Base-by-base conservation (phyloP, 495 filamentous ascomycete species). In the Haplographium delicatum region DNA sequence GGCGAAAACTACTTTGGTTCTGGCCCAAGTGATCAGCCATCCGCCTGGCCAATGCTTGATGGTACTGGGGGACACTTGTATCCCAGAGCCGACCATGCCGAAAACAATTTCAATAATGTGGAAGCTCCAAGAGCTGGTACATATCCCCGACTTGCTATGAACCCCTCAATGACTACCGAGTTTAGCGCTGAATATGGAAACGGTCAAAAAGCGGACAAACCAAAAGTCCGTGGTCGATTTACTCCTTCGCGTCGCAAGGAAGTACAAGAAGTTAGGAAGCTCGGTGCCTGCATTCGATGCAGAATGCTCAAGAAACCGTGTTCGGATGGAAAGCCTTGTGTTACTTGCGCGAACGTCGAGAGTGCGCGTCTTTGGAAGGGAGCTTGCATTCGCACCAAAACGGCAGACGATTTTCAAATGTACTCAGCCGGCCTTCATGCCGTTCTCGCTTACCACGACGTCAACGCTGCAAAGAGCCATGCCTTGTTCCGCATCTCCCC, bases 301-400 rank as follows among this genome's bases (percentile, higher is more conserved):
- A 78, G 86, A 2, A 89, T 95, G 71, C 70, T 95, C 9, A 85
- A 89, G 60, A 95, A 95, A 67, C 84, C 85, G 1, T 95, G 89
- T 59, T 91, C 86, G 3, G 79, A 79, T 11, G 86, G 85, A 23
- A 83, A 72, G n/a, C 89, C 89, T 3, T 95, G 89, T 60, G 80
- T 74, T 18, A 85, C 86, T n/a, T 95, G 89, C 51, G 72, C 75
- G 23, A 86, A 83, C 56, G 85, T 93, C 3, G 76, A 89, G 49
- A 82, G 80, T 33, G 87, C 88, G 1, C 78, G 88, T 20, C 66
- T 93, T 2, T 95, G 89, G 89, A 86, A 83, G 56, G 75, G 79
- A 18, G 84, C 83, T 5, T 95, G 89, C 61, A 79, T 89, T 34
- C 79, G 88, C 22, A 88, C 82, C 1, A 83, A 82, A 22, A 79